Evolutionary conservation across 352 stramenopile genomes (phyloP).

Genomic region (Phytophthora aleatoria): DNA sequence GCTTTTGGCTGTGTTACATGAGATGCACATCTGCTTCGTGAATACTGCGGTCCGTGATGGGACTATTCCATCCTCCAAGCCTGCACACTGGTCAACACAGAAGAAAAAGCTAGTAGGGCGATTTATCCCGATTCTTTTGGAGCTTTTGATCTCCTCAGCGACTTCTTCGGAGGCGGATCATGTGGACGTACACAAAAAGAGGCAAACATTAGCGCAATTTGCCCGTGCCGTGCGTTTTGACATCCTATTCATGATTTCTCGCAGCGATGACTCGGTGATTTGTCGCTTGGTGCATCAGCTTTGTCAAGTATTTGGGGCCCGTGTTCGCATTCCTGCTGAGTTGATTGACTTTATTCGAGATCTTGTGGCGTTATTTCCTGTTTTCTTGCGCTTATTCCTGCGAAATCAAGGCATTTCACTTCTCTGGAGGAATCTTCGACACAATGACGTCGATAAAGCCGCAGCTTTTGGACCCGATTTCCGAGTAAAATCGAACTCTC

Average conservation of each 20-base stretch:
- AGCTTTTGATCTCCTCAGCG: constrained; percentile 42
- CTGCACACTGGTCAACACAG: constrained; percentile 30
- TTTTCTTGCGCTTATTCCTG: constrained; percentile 52
- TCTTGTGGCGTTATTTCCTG: constrained; percentile 33
- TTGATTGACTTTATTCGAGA: constrained; percentile 52
- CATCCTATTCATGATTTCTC: constrained; percentile 41
- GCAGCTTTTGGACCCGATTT: background rate
- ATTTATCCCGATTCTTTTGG: constrained; percentile 45
- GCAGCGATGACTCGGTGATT: constrained; percentile 44
- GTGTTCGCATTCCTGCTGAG: constrained; percentile 35
- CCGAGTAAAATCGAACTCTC: constrained; percentile 6
- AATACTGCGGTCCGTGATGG: constrained; percentile 2
- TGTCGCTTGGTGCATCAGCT: constrained; percentile 50
- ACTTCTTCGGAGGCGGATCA: constrained; percentile 23
- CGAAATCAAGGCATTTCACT: constrained; percentile 42
- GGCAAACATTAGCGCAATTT: constrained; percentile 40
- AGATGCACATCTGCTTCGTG: constrained; percentile 44
- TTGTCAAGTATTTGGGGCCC: constrained; percentile 51
- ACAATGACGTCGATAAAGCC: constrained; percentile 21
- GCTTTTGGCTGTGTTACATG: constrained; percentile 41
- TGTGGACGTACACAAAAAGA: constrained; percentile 12
- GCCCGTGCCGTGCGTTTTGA: constrained; percentile 39
- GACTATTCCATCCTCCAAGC: constrained; percentile 6
- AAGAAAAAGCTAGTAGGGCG: constrained; percentile 42
- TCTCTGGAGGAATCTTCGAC: constrained; percentile 61